Base-by-base conservation (phyloP, 352 stramenopile genomes). In the Phytophthora palmivora region DNA sequence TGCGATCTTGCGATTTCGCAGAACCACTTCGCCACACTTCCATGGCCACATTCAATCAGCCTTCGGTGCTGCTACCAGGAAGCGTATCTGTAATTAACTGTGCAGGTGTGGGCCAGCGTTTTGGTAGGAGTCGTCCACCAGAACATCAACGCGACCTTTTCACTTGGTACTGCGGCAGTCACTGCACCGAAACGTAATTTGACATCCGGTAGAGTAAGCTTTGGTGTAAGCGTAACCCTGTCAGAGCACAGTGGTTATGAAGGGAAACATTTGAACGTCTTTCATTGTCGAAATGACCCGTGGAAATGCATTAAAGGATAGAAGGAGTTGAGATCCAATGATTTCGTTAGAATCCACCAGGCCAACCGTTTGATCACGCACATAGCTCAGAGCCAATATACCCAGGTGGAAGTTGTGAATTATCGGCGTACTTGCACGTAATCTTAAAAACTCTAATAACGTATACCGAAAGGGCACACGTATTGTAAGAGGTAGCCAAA, bases 241-340 rank as follows among this genome's bases (percentile, higher is more conserved):
- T 34, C 53, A 54, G 15, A 48, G 21, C 15, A 62, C 43, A 21
- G 53, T 39, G 33, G 45, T 18, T 21, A 41, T 48, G 21, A 48
- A 62, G 32, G 43, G 22, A 16, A 21, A 34, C 53, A 46, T 43
- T 53, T 53, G 43, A 28, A 34, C 24, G 15, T 34, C 30, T 18
- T 62, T 15, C 34, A 54, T 62, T 62, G 39, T 62, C 42, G 14
- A 22, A 47, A 39, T 48, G 50, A 41, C n/a, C 4, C 16, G 3
- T 7, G 28, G 9, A 45, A 10, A 10, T 34, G 28, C n/a, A n/a
- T n/a, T 42, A 6, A 21, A 42, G 36, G 4, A 8, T n/a, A n/a
- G n/a, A n/a, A n/a, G n/a, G 33, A 38, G n/a, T 4, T 14, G 33
- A 38, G 3, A 42, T 22, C n/a, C 36, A 42, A 42, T 18, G 16